phyloP scores from a whole-genome alignment of 2,329 filamentous ascomycete species.

The Penicillium sp. region DNA sequence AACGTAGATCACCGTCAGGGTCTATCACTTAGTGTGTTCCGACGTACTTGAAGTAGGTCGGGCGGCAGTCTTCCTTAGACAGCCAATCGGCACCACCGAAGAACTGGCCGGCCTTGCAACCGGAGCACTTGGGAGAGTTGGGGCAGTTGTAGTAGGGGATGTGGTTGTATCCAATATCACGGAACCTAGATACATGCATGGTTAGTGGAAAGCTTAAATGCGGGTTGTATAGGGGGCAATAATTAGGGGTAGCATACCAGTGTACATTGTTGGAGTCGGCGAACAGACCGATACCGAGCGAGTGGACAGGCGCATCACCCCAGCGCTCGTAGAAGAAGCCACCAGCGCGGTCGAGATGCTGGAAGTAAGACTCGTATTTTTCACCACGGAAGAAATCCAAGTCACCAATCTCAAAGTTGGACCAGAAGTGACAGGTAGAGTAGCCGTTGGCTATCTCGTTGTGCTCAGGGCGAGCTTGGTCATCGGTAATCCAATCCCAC shows the following conservation, averaged over 20 bases:
- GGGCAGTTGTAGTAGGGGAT: conserved; percentile 99
- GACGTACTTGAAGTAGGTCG: conserved; percentile 96
- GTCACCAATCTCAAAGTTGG: conserved; percentile 95
- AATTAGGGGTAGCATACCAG: conserved; percentile 62
- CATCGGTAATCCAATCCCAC: conserved; percentile 83
- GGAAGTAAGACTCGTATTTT: conserved; percentile 92
- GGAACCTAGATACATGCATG: conserved; percentile 68
- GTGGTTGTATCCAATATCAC: conserved; percentile 97
- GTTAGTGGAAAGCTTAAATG: background rate
- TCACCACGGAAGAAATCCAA: conserved; percentile 90
- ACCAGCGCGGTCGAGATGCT: conserved; percentile 88
- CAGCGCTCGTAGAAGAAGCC: conserved; percentile 99
- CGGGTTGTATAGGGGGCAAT: background rate
- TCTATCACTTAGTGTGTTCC: conserved; percentile 66
- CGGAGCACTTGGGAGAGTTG: conserved; percentile 89
- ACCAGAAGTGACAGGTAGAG: conserved; percentile 99
- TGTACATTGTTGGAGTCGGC: conserved; percentile 89
- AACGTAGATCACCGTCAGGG: conserved; percentile 6
- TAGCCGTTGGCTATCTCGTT: conserved; percentile 84
- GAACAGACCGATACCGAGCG: conserved; percentile 87
- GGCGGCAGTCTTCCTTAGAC: conserved; percentile 87
- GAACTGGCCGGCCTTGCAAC: conserved; percentile 81
- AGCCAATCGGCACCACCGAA: conserved; percentile 87
- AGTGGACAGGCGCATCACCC: conserved; percentile 97
- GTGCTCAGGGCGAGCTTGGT: conserved; percentile 72